Evolutionary conservation across 2,329 filamentous ascomycete species (phyloP), one percentile per base, ranked within the genome.

Genomic region (Plectosphaerella cucumerina): DNA sequence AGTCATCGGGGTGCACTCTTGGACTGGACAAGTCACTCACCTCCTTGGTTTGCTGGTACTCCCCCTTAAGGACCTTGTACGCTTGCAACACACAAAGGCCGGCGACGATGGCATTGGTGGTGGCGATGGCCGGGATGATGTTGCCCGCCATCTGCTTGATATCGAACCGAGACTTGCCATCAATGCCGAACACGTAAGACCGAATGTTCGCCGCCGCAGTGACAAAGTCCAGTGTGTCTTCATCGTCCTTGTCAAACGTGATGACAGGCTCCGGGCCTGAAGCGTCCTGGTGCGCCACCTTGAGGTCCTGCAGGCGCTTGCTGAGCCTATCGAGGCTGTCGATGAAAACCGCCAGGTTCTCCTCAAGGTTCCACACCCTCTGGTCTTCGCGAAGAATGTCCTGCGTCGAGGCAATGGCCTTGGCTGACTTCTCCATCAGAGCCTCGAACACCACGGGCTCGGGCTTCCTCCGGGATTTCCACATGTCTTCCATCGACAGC

Each of bases 111-210:
- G 94, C 94, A 67, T 99, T 99, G 0, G 94, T 97, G 0, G 94
- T 99, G 5, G 94, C 94, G 64, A 99, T 99, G 2, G 94, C 94
- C 1, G 94, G 94, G 54, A 99, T 99, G 61, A 99, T 99, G 66
- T 99, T 99, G 49, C 94, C 94, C 4, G 94, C 94, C 93, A 97
- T 99, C 70, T 99, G 89, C 73, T 99, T 99, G 62, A 94, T 92
- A 64, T 97, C 92, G 63, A 97, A 99, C 53, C 95, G 90, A 20
- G 91, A 96, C 66, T 90, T 93, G 5, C 77, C 73, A 49, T 93
- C 88, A 52, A 99, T 96, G 50, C 85, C 87, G 64, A 99, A 99
- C n/a, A 96, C 79, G 21, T 82, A 77, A 1, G 93, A 94, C 43
- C 94, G 84, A 21, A 99, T 81, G 62, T 99, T 99, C 26, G 93